These are phyloP conservation scores for Secale cereale DNA, from an alignment of 176 grass and related monocot species.

Conservation along the genomic window DNA sequence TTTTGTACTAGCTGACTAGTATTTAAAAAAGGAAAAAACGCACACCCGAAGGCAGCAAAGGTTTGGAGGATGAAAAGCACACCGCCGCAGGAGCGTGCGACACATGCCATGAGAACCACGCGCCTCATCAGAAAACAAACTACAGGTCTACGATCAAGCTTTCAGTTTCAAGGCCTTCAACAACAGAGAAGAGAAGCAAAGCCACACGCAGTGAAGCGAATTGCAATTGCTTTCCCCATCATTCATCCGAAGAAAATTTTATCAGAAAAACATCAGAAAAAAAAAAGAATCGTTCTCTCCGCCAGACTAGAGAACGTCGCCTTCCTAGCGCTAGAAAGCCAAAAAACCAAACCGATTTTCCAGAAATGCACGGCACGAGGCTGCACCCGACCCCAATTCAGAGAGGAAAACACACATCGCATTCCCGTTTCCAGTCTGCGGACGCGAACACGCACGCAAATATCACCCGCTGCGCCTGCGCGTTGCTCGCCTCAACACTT, in stretches of 20 bases:
- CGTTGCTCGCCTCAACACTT: background rate
- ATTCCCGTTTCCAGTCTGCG: background rate
- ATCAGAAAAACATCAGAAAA: too few relatives aligned
- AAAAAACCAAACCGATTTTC: background rate
- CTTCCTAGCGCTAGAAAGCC: background rate
- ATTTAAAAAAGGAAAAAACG: too few relatives aligned
- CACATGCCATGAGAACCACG: too few relatives aligned
- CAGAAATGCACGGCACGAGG: background rate
- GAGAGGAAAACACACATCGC: background rate
- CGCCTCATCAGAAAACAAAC: too few relatives aligned
- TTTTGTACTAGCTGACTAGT: too few relatives aligned
- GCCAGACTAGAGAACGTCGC: background rate
- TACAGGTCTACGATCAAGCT: too few relatives aligned
- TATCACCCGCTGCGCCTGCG: slow-evolving; percentile 2
- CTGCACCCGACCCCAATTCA: too few relatives aligned
- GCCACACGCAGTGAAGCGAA: background rate
- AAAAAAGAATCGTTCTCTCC: background rate
- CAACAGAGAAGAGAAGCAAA: background rate
- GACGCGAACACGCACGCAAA: background rate
- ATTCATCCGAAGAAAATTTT: too few relatives aligned
- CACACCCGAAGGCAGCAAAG: too few relatives aligned
- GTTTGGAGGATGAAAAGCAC: too few relatives aligned
- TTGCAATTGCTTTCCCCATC: background rate
- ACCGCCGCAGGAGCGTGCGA: too few relatives aligned
- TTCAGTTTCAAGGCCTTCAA: too few relatives aligned